phyloP scores from a whole-genome alignment of 768 basidiomycete genomes.

The Podaxis sp. region DNA sequence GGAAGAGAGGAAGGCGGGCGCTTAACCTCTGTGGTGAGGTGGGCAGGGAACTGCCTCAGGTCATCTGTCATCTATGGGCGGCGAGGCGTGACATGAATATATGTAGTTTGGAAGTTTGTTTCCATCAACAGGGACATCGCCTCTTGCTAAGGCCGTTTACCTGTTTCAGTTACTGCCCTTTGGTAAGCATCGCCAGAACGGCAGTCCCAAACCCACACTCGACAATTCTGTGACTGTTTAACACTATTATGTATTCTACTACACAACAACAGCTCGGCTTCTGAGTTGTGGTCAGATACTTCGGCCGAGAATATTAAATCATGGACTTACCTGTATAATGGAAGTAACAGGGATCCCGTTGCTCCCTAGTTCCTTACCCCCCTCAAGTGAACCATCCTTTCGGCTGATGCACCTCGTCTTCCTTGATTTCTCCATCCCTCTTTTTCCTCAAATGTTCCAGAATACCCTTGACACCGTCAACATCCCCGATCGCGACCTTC shows the following conservation, averaged over 20 bases:
- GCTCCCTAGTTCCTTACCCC: neutral
- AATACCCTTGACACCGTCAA: conserved; percentile 64
- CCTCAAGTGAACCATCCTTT: conserved; percentile 52
- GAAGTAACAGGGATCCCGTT: neutral
- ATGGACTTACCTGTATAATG: neutral
- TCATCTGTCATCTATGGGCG: neutral
- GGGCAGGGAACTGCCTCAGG: neutral
- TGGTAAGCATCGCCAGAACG: neutral
- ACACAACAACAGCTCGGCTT: too few species aligned
- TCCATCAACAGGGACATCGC: conserved; percentile 1
- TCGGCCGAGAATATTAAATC: neutral
- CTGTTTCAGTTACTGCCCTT: neutral
- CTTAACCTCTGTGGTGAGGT: neutral
- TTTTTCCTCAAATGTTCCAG: conserved; percentile 61
- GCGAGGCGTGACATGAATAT: neutral
- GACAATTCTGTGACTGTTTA: neutral
- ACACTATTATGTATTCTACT: too few species aligned
- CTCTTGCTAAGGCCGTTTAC: neutral
- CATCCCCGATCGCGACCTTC: conserved; percentile 58
- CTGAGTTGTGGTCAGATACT: too few species aligned
- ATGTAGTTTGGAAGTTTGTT: neutral
- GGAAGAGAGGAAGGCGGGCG: neutral
- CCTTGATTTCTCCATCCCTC: conserved; percentile 58
- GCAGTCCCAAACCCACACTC: neutral
- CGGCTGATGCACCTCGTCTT: conserved; percentile 40